Percentiles rank a stretch among this genome's conserved stretches.
phyloP scores from a whole-genome alignment of 306 rosid genomes.

The Hippophae rhamnoides region DNA sequence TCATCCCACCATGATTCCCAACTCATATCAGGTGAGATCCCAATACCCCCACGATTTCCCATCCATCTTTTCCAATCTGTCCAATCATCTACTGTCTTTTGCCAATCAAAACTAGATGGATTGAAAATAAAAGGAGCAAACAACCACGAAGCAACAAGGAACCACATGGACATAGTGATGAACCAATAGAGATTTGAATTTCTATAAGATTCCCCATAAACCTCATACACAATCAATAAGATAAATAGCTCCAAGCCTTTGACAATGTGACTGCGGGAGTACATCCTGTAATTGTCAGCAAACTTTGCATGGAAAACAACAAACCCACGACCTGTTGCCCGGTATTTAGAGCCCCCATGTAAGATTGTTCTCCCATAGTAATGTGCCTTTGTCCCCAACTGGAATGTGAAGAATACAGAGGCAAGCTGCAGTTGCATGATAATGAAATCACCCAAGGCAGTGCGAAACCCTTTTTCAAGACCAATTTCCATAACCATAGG shows the following conservation, averaged over 20 bases:
- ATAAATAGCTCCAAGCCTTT: constrained; percentile 83
- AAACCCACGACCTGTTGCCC: constrained; percentile 91
- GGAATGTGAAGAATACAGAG: constrained; percentile 94
- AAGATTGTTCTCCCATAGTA: constrained; percentile 86
- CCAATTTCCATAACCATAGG: constrained; percentile 99
- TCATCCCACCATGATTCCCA: constrained; percentile 99
- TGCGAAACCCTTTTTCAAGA: constrained; percentile 91
- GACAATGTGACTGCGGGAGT: constrained; percentile 89
- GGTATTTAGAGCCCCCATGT: constrained; percentile 93
- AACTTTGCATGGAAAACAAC: constrained; percentile 92
- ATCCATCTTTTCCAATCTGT: constrained; percentile 97
- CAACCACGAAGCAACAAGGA: constrained; percentile 84
- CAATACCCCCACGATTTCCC: constrained; percentile 98
- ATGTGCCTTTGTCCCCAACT: constrained; percentile 94
- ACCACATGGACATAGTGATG: constrained; percentile 88
- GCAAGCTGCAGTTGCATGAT: constrained; percentile 97
- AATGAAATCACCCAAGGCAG: constrained; percentile 82
- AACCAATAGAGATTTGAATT: constrained; percentile 57
- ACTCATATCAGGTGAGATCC: constrained; percentile 68
- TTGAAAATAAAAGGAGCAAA: constrained; percentile 95
- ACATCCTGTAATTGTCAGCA: constrained; percentile 83
- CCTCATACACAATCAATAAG: constrained; percentile 54
- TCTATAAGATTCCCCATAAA: constrained; percentile 58
- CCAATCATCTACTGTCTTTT: constrained; percentile 97
- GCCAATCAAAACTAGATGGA: constrained; percentile 97